These are phyloP conservation scores for Cercophora newfieldiana DNA, from an alignment of 495 filamentous ascomycete genomes.

Conservation along the genomic window DNA sequence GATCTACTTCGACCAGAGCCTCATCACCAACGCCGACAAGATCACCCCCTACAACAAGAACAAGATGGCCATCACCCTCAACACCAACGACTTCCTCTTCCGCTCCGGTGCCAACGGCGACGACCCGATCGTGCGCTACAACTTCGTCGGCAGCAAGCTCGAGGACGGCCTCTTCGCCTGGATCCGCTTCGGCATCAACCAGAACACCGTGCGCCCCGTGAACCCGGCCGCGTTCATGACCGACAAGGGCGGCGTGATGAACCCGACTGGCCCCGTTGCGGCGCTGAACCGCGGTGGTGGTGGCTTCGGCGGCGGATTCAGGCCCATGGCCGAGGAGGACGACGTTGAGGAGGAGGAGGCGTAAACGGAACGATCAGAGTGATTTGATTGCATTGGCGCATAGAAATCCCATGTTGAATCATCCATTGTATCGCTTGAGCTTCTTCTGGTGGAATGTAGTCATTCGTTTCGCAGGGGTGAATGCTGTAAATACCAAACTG, in stretches of 20 bases:
- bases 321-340: background rate
- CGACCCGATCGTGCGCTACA: conserved; percentile 60
- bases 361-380: background rate
- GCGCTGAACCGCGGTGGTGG: conserved; percentile 22
- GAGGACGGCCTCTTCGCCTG: conserved; percentile 58
- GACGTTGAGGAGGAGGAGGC: background rate
- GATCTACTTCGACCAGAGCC: conserved; percentile 60
- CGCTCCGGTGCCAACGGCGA: conserved; percentile 49
- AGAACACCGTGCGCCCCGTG: conserved; percentile 24
- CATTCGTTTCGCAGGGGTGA: background rate
- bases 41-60: conserved; percentile 57
- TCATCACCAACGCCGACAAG: conserved; percentile 48
- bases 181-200: conserved; percentile 58
- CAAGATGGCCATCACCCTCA: conserved; percentile 48
- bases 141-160: conserved; percentile 52
- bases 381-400: background rate
- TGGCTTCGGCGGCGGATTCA: conserved; percentile 11
- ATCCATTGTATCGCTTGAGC: too few species aligned
- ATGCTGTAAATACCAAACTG: background rate
- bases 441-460: background rate
- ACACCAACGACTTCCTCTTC: conserved; percentile 55
- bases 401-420: background rate
- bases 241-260: conserved; percentile 35
- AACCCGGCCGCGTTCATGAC: conserved; percentile 34
- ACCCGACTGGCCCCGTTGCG: conserved; percentile 34